Base-by-base conservation (phyloP, 805 yeast species). In the Ascoidea tarda region DNA sequence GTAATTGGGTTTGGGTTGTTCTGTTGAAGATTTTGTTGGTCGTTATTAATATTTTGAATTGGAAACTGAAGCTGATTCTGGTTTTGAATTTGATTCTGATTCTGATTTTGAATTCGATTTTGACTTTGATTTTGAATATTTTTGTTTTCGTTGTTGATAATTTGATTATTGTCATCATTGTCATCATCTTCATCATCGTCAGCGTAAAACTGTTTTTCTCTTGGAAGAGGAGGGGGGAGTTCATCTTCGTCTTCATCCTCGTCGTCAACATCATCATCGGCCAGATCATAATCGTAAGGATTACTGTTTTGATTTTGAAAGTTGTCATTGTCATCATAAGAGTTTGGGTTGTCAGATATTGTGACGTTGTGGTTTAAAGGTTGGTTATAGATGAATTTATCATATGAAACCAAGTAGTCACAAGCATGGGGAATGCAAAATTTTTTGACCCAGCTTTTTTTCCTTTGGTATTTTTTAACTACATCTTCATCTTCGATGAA, bases 391-490 rank as follows among this genome's bases (percentile, higher is more conserved):
- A 53, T 45, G 48, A 50, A 50, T 12, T 45, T 38, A 45, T 54
- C 55, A 33, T 52, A 54, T 33, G 50, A 47, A 5, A 48, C 49
- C 8, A 54, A 16, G 28, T 54, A 54, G 31, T 52, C 53, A 16
- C 55, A 48, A 16, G 53, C 50, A 46, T 52, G 53, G 12, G 51
- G 52, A 6, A 51, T 48, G 33, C 57, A 54, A 46, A 54, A 54
- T 46, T 54, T 54, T 45, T 54, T 54, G 31, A 54, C 42, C 57
- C 55, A 54, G 10, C 49, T 44, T 33, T 54, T 54, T 44, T 54
- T 52, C 16, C 49, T 32, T 46, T 48, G 51, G 32, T 48, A 54
- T 42, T 49, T 46, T 31, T 50, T 46, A 21, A 52, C 51, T n/a
- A 54, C 48, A 47, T 49, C 38, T 16, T 38, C 46, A 42, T 52